Percentiles rank a stretch among this genome's conserved stretches.
Evolutionary conservation across 164 flowering plant genomes (phyloP).

Genomic region (Berberis vulgaris): DNA sequence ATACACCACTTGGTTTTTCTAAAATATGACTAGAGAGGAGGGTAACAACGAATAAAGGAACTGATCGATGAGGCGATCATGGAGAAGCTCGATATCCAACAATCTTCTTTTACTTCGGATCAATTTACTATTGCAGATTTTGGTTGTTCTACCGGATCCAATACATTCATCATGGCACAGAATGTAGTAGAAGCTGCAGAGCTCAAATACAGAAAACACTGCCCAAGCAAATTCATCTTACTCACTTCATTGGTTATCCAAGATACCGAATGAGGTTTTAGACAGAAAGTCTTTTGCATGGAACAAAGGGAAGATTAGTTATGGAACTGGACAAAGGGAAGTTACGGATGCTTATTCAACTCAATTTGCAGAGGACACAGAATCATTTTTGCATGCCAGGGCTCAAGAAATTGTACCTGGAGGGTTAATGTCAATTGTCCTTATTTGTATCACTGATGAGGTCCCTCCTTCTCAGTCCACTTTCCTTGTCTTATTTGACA

Average conservation of each 20-base stretch:
- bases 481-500: neutral
- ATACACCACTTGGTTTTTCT: neutral
- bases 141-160: slow-evolving; percentile 24
- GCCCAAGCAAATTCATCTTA: slow-evolving; percentile 16
- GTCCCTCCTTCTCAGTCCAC: neutral
- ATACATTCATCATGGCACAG: slow-evolving; percentile 14
- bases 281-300: slow-evolving; percentile 5
- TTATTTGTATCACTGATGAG: neutral
- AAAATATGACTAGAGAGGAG: slow-evolving; percentile 6
- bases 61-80: slow-evolving; percentile 4
- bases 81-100: slow-evolving; percentile 5
- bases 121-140: slow-evolving; percentile 16
- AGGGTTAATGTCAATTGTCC: slow-evolving; percentile 14
- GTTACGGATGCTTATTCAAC: slow-evolving; percentile 16
- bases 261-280: slow-evolving; percentile 12
- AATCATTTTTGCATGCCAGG: slow-evolving; percentile 11
- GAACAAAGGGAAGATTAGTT: slow-evolving; percentile 20
- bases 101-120: neutral
- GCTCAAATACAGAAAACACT: slow-evolving; percentile 8
- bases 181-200: slow-evolving; percentile 17
- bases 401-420: slow-evolving; percentile 16
- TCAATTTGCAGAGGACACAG: slow-evolving; percentile 16
- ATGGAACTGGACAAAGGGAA: neutral
- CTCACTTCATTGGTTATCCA: slow-evolving; percentile 25
- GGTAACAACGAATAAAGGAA: slow-evolving; percentile 5